Conservation (phyloP, 1,284 basidiomycete genomes). For the Ustilago loliicola region DNA sequence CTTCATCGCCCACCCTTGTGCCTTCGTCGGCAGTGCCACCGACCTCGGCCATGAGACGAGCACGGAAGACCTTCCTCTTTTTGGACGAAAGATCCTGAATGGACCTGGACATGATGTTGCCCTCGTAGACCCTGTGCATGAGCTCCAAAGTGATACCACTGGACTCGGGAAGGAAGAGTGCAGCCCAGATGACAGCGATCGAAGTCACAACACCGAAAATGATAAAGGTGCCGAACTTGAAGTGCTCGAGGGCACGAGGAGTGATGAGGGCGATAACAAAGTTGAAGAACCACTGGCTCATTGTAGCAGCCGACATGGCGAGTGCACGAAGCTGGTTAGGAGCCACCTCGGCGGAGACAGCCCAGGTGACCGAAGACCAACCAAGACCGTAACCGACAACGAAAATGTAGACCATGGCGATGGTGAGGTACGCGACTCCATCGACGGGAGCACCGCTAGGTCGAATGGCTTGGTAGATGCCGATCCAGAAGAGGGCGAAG, state of each 20-base stretch:
- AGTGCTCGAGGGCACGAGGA: slow-evolving; percentile 60
- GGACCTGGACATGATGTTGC: slow-evolving; percentile 61
- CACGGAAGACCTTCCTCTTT: slow-evolving; percentile 46
- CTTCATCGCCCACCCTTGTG: neutral
- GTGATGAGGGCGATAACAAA: slow-evolving; percentile 66
- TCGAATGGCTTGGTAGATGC: slow-evolving; percentile 48
- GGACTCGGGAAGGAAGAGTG: slow-evolving; percentile 64
- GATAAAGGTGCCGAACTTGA: slow-evolving; percentile 66
- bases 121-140: slow-evolving; percentile 61
- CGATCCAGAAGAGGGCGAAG: slow-evolving; percentile 48
- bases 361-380: slow-evolving; percentile 54
- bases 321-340: slow-evolving; percentile 68
- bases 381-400: slow-evolving; percentile 44
- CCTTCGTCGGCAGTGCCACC: slow-evolving; percentile 40
- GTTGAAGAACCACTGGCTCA: slow-evolving; percentile 63
- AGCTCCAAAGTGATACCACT: slow-evolving; percentile 64
- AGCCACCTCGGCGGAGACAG: slow-evolving; percentile 65
- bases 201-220: slow-evolving; percentile 60
- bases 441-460: slow-evolving; percentile 40
- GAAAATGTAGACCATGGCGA: slow-evolving; percentile 53
- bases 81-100: slow-evolving; percentile 54
- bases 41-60: slow-evolving; percentile 36
- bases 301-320: slow-evolving; percentile 59
- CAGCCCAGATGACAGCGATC: slow-evolving; percentile 61
- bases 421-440: slow-evolving; percentile 40